Evolutionary conservation across 1,139 yeast genomes (phyloP).

Genomic region (Debaryomyces udenii): DNA sequence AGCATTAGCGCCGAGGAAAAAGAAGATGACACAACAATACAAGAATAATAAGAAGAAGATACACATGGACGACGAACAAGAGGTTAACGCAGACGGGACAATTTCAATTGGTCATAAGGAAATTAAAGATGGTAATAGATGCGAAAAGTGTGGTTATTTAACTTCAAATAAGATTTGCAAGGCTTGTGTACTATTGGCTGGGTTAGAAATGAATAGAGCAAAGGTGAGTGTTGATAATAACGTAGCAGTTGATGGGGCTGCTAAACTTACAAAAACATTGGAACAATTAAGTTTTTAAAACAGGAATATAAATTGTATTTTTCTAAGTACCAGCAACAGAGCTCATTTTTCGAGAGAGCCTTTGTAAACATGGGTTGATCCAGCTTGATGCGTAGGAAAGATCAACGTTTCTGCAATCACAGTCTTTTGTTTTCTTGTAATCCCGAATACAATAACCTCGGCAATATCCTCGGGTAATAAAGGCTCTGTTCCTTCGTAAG

Average conservation of each 20-base stretch:
- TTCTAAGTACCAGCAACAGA: too few relatives aligned
- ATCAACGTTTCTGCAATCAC: constrained; percentile 55
- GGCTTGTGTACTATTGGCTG: constrained; percentile 87
- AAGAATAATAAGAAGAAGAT: constrained; percentile 32
- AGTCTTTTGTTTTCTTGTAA: constrained; percentile 50
- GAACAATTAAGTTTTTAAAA: constrained; percentile 63
- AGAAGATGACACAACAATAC: constrained; percentile 31
- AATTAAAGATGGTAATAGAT: constrained; percentile 66
- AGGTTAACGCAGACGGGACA: constrained; percentile 63
- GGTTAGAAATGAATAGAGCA: constrained; percentile 77
- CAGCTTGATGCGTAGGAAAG: constrained; percentile 55
- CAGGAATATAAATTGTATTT: too few relatives aligned
- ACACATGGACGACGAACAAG: constrained; percentile 38
- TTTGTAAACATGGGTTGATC: constrained; percentile 56
- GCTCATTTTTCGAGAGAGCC: constrained; percentile 14
- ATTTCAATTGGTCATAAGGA: constrained; percentile 41
- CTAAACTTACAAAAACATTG: constrained; percentile 63
- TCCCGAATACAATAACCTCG: constrained; percentile 52
- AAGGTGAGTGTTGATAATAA: constrained; percentile 57
- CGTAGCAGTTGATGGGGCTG: constrained; percentile 63
- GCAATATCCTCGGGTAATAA: constrained; percentile 53
- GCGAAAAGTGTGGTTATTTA: constrained; percentile 90
- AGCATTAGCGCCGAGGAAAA: constrained; percentile 60
- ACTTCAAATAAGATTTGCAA: constrained; percentile 89
- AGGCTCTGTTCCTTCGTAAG: constrained; percentile 51